Evolutionary conservation across 1,139 yeast genomes (phyloP), one percentile per base, ranked within the genome.

Genomic region (Protomyces gravidus): DNA sequence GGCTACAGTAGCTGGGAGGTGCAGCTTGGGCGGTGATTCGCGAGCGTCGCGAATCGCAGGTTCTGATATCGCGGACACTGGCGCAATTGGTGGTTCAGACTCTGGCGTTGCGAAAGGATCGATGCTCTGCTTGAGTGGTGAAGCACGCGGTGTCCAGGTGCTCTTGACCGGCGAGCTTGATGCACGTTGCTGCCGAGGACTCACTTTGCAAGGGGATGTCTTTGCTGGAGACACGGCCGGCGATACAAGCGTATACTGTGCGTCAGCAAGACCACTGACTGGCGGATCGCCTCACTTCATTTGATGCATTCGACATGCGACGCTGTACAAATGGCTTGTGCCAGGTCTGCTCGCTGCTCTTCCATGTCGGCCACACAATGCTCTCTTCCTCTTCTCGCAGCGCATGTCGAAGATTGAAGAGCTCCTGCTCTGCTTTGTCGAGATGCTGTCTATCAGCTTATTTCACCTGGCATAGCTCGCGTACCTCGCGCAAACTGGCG

Each of bases 351-450:
- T 36, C 42, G 42, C 19, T 17, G 21, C 11, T 3, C 11, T 19
- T 17, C 42, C 42, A 45, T 15, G 47, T 13, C 15, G 25, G 30
- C 30, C 47, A 23, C 1, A 11, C 27, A 2, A 28, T 27, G 13
- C 27, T n/a, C 7, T 45, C 19, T 15, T 21, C 30, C 47, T 23
- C 47, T 23, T 26, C 30, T 7, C 47, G 27, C 47, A 50, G 26
- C 11, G 36, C 15, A 45, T 50, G 23, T 23, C 45, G 42, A 25
- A 50, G 28, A 17, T 50, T 42, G 47, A 45, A 50, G 23, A 50
- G 26, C n/a, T 50, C 55, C 21, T 50, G 55, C 40, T 40, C 42
- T 15, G 55, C 55, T 6, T 39, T 17, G n/a, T 50, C 55, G 48
- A 50, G 55, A 21, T 40, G 36, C 55, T 50, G 9, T 5, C 15